Base-by-base conservation (phyloP, 2,329 filamentous ascomycete species). In the Macroventuria anomochaeta region DNA sequence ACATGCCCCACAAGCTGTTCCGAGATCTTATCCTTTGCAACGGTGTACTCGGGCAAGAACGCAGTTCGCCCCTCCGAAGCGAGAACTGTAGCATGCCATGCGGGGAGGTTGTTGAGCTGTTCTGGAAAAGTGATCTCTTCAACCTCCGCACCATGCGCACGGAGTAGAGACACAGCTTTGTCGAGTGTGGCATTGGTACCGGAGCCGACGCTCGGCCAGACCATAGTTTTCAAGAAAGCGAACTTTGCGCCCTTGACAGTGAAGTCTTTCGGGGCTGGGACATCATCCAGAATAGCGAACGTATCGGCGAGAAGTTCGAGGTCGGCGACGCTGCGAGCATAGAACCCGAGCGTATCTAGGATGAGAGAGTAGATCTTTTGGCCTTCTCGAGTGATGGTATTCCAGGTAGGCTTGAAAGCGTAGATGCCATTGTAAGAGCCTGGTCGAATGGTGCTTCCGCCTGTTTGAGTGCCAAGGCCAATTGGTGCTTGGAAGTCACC, bases 351-450 rank as follows among this genome's bases (percentile, higher is more conserved):
- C 0, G 87, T 89, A 61, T 89, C 87, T 5, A 85, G 76, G 1
- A 79, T 83, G 1, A 84, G 71, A 0, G 84, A 83, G 60, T 83
- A 86, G 2, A 85, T 74, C 66, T 83, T 85, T 37, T 82, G 77
- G 0, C 87, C 86, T 63, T 89, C 86, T 0, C 84, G 77, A 0
- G 81, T 85, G 28, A 89, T 80, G 0, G 83, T 73, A 48, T 82
- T 83, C 84, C 85, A 88, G 0, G 86, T 89, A 2, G 87, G 86
- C 65, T 89, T 89, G 48, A 88, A 75, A 0, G 79, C 85, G 51
- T 85, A 89, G 4, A 86, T 77, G 5, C 86, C 86, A 55, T 84
- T 88, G 72, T 83, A 90, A 0, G 85, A 85, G 0, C 77, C 87
- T 0, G 87, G 87, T 0, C 86, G 80, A 37, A 90, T 83, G 0